phyloP scores from a whole-genome alignment of 495 filamentous ascomycete species.

The Physcia stellaris region DNA sequence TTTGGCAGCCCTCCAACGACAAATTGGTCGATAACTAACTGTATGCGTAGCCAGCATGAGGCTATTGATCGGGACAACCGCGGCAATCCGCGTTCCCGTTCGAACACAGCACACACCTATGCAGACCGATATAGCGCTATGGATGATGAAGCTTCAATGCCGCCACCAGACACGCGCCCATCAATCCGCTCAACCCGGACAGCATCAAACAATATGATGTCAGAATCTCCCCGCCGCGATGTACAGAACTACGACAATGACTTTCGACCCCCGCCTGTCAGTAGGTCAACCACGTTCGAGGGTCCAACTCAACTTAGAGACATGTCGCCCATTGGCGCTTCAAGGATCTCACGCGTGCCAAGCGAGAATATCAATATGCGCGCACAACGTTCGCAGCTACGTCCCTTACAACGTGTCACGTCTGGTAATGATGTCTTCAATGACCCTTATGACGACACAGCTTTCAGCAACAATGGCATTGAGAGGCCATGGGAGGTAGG shows the following conservation, averaged over 20 bases:
- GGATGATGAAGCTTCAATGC: slow-evolving; percentile 40
- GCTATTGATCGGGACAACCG: slow-evolving; percentile 17
- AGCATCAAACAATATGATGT: slow-evolving; percentile 19
- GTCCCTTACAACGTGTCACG: slow-evolving; percentile 23
- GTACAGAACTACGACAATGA: slow-evolving; percentile 15
- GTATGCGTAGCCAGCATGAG: slow-evolving; percentile 15
- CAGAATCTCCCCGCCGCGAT: slow-evolving; percentile 24
- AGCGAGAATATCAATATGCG: slow-evolving; percentile 39
- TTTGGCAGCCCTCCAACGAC: slow-evolving; percentile 20
- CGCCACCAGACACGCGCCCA: slow-evolving; percentile 34
- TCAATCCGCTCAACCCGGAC: slow-evolving; percentile 45
- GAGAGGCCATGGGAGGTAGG: slow-evolving; percentile 39
- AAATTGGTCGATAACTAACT: slow-evolving; percentile 11
- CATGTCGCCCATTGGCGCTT: slow-evolving; percentile 27
- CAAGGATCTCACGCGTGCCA: slow-evolving; percentile 39
- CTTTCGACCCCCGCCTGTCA: slow-evolving; percentile 29
- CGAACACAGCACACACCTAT: slow-evolving; percentile 48
- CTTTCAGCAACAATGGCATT: slow-evolving; percentile 43
- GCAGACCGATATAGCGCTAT: slow-evolving; percentile 41
- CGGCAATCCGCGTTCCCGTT: slow-evolving; percentile 39
- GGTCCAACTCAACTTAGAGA: slow-evolving; percentile 41
- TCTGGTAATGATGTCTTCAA: slow-evolving; percentile 43
- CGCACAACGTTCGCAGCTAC: slow-evolving; percentile 28
- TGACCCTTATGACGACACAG: slow-evolving; percentile 50
- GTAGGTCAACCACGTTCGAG: slow-evolving; percentile 42